Conservation (phyloP, 192 early-diverging fungal species). For the Entomortierella beljakovae region DNA sequence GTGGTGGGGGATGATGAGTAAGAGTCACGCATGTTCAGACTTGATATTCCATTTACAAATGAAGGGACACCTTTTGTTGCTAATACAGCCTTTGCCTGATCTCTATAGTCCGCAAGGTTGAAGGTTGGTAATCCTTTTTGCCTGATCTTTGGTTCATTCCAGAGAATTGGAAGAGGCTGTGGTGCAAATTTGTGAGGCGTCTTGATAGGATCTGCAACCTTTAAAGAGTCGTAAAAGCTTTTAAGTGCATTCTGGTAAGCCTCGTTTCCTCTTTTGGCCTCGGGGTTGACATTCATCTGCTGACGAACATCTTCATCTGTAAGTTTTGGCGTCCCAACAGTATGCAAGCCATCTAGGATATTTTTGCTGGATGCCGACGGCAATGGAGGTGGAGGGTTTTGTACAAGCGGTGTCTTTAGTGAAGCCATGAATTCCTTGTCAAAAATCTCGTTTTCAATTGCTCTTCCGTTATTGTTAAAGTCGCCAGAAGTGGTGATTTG, state of each 20-base stretch:
- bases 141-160: conserved; percentile 49
- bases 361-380: conserved; percentile 23
- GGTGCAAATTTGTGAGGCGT: conserved; percentile 53
- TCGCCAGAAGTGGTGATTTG: not conserved
- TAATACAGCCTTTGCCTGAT: conserved; percentile 4
- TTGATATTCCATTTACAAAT: not conserved
- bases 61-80: not conserved
- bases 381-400: conserved; percentile 22
- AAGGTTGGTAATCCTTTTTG: conserved; percentile 28
- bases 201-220: conserved; percentile 49
- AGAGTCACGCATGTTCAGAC: conserved; percentile 11
- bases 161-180: conserved; percentile 47
- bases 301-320: not conserved
- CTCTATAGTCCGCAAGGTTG: conserved; percentile 33
- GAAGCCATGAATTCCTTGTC: conserved; percentile 37
- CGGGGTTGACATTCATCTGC: not conserved
- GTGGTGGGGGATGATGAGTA: conserved; percentile 29
- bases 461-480: conserved; percentile 1
- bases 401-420: conserved; percentile 16
- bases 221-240: conserved; percentile 44
- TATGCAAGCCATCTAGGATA: conserved; percentile 29
- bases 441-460: conserved; percentile 37
- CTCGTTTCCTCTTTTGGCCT: conserved; percentile 16
- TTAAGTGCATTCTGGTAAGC: conserved; percentile 31
- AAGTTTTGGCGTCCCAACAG: not conserved